Base-by-base conservation (phyloP, 2,329 filamentous ascomycete species). In the Venturia aucupariae region DNA sequence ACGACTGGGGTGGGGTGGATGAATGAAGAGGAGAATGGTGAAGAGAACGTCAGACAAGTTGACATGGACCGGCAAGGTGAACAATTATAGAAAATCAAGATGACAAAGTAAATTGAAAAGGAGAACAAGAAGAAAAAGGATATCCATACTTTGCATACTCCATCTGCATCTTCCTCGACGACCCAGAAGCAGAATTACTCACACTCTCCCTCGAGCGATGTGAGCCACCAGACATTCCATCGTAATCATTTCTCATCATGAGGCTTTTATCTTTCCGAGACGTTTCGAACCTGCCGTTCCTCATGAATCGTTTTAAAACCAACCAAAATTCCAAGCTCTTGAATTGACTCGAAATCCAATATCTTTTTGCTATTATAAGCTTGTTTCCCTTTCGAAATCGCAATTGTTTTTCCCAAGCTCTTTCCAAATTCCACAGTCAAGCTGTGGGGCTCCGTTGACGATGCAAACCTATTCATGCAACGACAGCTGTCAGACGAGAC, bases 131-230 rank as follows among this genome's bases (percentile, higher is more conserved):
- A 27, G 10, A 27, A 35, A 19, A 13, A 55, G 27, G 41, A 15
- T 22, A 22, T 46, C 13, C 51, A n/a, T 57, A 57, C 51, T 57
- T 57, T 35, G 27, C 51, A 57, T 57, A 57, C 19, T 57, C 51
- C 51, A 57, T 57, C 51, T 57, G 51, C 51, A 35, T 7, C 15
- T 57, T 57, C 51, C 51, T 32, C 46, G 46, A 51, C 22, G 46
- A 27, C 30, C 35, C 35, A 38, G 51, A 57, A 35, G 27, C 17
- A 22, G 51, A n/a, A n/a, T 57, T 57, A 57, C 51, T 57, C 27
- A 57, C 30, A 13, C 51, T 35, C 27, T 57, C 51, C 51, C 51
- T 57, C 51, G 51, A 57, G 30, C 51, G 51, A 57, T 57, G 51
- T 4, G 51, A 57, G 19, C 51, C 15, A 32, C 51, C 15, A 8